Conservation (phyloP, 352 stramenopile genomes). For the Globisporangium paddicum region DNA sequence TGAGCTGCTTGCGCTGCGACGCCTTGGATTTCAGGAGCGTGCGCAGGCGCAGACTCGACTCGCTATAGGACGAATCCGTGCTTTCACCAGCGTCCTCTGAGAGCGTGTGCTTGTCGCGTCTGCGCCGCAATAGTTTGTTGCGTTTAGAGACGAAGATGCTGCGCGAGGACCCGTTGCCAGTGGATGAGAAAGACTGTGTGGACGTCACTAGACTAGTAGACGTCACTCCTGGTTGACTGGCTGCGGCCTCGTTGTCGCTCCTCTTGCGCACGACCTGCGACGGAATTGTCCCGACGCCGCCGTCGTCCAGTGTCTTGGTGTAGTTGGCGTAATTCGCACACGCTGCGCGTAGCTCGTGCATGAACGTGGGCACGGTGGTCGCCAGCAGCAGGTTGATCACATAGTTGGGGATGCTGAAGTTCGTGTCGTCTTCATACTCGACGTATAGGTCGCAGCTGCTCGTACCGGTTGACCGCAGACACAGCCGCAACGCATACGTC, state of each 20-base stretch:
- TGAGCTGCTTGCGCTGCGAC: constrained; percentile 12
- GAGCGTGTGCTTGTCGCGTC: background rate
- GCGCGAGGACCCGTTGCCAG: background rate
- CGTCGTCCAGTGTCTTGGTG: constrained; percentile 37
- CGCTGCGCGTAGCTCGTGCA: constrained; percentile 47
- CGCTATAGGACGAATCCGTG: constrained; percentile 7
- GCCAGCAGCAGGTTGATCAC: constrained; percentile 52
- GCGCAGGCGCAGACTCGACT: constrained; percentile 7
- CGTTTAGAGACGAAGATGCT: background rate
- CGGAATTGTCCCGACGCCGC: constrained; percentile 32
- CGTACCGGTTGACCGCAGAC: constrained; percentile 49
- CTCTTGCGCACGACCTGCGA: constrained; percentile 44
- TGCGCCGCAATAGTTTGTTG: constrained; percentile 5
- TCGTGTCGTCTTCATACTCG: constrained; percentile 77
- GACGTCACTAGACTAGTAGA: background rate
- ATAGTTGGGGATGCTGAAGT: constrained; percentile 74
- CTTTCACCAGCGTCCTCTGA: background rate
- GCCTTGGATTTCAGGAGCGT: constrained; percentile 5
- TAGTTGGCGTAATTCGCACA: constrained; percentile 55
- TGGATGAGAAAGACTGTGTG: background rate
- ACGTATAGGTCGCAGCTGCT: constrained; percentile 66
- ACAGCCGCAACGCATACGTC: constrained; percentile 51
- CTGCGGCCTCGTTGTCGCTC: constrained; percentile 1
- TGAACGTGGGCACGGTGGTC: constrained; percentile 51
- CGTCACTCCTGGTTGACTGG: background rate